A percentile compares a stretch with the other conserved stretches of the same genome.
These are phyloP conservation scores for Cymodocea nodosa DNA, from an alignment of 116 monocot species.

Conservation along the genomic window DNA sequence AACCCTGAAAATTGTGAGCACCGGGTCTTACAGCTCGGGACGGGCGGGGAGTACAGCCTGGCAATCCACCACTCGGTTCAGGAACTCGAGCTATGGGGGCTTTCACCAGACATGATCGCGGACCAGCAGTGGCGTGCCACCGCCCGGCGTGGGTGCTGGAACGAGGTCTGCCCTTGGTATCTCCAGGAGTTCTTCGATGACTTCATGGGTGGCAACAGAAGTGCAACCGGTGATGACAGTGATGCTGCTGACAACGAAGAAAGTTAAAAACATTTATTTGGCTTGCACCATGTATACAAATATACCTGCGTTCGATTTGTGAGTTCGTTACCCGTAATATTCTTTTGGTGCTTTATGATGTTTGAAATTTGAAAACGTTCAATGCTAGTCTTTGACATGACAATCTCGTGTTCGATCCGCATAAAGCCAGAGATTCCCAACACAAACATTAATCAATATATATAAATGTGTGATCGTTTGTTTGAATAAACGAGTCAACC, in stretches of 20 bases:
- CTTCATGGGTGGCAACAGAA: conserved; percentile 6
- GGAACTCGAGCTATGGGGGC: conserved; percentile 76
- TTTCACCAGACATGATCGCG: conserved; percentile 80
- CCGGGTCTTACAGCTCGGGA: conserved; percentile 75
- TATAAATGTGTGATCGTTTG: too few species aligned
- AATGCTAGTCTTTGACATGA: too few species aligned
- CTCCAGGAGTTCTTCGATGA: conserved; percentile 35
- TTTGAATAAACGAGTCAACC: too few species aligned
- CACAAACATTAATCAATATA: too few species aligned
- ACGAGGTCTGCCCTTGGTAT: conserved; percentile 26
- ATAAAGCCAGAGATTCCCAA: too few species aligned
- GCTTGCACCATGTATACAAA: too few species aligned
- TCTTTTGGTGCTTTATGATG: too few species aligned
- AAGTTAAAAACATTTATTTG: not conserved
- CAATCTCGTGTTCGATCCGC: too few species aligned
- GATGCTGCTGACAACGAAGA: not conserved
- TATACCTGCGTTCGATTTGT: too few species aligned
- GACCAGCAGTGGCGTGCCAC: conserved; percentile 79
- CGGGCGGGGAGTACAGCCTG: conserved; percentile 68
- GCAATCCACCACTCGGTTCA: conserved; percentile 56
- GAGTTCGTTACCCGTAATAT: too few species aligned
- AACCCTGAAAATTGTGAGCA: conserved; percentile 76
- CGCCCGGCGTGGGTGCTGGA: conserved; percentile 21
- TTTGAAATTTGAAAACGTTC: too few species aligned
- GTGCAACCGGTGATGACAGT: conserved; percentile 1